These are phyloP conservation scores for Mrakia frigida DNA, from an alignment of 768 basidiomycete genomes.

Conservation along the genomic window DNA sequence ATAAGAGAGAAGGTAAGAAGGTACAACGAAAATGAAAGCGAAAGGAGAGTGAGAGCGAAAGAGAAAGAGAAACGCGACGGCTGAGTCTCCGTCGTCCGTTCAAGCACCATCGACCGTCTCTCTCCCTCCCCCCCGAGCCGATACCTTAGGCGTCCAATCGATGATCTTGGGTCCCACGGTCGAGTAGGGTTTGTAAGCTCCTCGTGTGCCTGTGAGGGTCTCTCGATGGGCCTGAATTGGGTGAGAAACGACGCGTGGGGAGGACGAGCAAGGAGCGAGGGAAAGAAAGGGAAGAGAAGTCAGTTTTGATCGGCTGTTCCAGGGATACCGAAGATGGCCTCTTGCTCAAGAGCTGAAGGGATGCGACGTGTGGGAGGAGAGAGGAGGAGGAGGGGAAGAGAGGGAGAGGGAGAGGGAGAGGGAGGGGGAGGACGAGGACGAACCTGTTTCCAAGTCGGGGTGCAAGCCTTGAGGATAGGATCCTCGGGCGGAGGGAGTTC, in stretches of 20 bases:
- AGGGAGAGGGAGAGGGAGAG: background rate
- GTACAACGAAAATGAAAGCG: too few species aligned
- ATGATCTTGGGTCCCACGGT: conserved; percentile 75
- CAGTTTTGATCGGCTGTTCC: too few species aligned
- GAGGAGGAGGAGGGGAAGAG: background rate
- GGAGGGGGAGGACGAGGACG: conserved; percentile 42
- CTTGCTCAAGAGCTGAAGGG: background rate
- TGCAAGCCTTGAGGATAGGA: conserved; percentile 58
- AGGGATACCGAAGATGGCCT: too few species aligned
- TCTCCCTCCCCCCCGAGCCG: conserved; percentile 5
- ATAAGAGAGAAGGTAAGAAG: too few species aligned
- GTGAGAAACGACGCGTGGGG: too few species aligned
- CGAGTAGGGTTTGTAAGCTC: conserved; percentile 82
- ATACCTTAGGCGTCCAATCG: conserved; percentile 74
- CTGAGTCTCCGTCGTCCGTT: too few species aligned
- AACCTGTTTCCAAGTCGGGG: conserved; percentile 80
- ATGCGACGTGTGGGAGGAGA: background rate
- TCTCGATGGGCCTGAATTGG: conserved; percentile 66
- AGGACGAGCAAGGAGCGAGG: background rate
- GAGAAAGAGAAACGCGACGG: background rate
- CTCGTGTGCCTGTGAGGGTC: conserved; percentile 88
- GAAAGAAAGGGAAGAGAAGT: background rate
- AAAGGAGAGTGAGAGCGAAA: too few species aligned
- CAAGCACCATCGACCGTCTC: too few species aligned
- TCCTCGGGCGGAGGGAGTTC: conserved; percentile 74